Evolutionary conservation across 108 stramenopile species (phyloP), one percentile per base, ranked within the genome.

Genomic region (Skeletonema marinoi): DNA sequence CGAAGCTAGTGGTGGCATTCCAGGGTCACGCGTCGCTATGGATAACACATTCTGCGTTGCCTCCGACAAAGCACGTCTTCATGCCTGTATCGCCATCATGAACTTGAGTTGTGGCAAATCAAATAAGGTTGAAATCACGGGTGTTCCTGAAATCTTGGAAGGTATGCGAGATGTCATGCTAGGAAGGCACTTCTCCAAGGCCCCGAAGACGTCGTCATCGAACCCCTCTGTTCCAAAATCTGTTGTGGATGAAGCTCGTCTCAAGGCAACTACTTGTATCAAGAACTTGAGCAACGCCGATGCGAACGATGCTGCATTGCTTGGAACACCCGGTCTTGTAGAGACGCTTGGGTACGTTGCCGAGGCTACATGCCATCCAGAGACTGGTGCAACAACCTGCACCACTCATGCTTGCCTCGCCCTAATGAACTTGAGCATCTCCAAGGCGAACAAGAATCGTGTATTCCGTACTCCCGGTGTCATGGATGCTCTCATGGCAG

Each of bases 1-100:
- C 35, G 25, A 46, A 3, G 73, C 67, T 9, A 29, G 25, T 35
- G 62, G 63, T 8, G 69, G 69, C 11, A 74, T 83, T 6, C 76
- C 79, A 6, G 65, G 78, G 29, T 78, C 74, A 71, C 73, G 85
- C 46, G 66, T 75, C 59, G 72, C 68, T 30, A 31, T 63, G 14
- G 62, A 68, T 14, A 61, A 54, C 14, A 74, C 84, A n/a, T 61
- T 86, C 12, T 84, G 91, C 25, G 71, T 92, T 19, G 91, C 92
- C 1, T 88, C 88, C 14, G 90, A 91, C 29, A 93, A 93, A 81
- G 92, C 92, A 4, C 73, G 91, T 8, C 85, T 96, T 13, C 95
- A 96, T 74, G 95, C 95, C 31, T 96, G 95, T 73, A 96, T 96
- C 70, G 95, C 95, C 59, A 93, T 96, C 33, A 96, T 96, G 95